Evolutionary conservation across 1,284 basidiomycete species (phyloP).

Genomic region (Clitocybe nebularis): DNA sequence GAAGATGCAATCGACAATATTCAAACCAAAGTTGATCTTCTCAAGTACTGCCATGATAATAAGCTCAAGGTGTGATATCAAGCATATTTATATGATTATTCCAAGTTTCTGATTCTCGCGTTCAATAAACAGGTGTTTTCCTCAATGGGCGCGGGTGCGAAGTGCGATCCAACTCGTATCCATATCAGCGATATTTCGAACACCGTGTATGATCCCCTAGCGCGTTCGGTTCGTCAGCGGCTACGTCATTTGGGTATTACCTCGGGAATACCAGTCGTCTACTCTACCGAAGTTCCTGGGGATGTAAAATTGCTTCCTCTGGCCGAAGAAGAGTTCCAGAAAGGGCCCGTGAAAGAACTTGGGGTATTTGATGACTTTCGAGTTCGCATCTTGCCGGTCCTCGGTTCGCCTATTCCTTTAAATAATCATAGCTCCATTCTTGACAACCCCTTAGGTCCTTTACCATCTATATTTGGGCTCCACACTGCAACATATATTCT

Average conservation of each 20-base stretch:
- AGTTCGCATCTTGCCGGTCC: conserved; percentile 84
- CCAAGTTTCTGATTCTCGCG: not conserved
- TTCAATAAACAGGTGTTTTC: conserved; percentile 71
- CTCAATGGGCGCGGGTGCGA: conserved; percentile 97
- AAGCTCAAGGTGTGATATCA: conserved; percentile 56
- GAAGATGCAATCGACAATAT: conserved; percentile 98
- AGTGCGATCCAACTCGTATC: conserved; percentile 90
- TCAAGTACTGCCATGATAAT: conserved; percentile 78
- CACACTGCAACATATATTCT: conserved; percentile 85
- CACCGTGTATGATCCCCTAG: conserved; percentile 94
- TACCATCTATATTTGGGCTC: conserved; percentile 87
- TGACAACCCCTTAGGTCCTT: conserved; percentile 47
- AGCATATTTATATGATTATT: not conserved
- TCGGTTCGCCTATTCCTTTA: conserved; percentile 44
- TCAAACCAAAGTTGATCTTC: conserved; percentile 87
- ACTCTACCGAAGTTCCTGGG: conserved; percentile 90
- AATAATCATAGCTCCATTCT: not conserved
- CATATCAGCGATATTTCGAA: conserved; percentile 94
- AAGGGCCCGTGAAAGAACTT: conserved; percentile 88
- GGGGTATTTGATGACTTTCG: conserved; percentile 93
- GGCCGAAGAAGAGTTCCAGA: conserved; percentile 88
- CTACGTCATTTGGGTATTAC: conserved; percentile 69
- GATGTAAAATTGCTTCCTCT: conserved; percentile 89
- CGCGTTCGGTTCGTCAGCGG: conserved; percentile 82
- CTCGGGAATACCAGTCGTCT: conserved; percentile 88